Conservation (phyloP, 768 basidiomycete species). For the Tylopilus rubrobrunneus region DNA sequence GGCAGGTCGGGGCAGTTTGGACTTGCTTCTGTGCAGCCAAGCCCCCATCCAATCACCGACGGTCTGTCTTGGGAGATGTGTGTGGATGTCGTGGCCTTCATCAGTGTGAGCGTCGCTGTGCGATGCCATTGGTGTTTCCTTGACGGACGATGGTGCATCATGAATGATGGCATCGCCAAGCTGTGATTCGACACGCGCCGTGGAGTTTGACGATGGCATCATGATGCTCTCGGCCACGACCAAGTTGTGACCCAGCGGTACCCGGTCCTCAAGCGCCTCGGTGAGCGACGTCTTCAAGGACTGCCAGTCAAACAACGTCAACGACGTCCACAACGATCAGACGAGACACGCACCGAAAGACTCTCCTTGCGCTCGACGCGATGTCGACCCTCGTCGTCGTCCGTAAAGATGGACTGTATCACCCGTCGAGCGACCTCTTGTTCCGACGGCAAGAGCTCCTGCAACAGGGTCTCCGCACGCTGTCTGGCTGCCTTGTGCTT, state of each 20-base stretch:
- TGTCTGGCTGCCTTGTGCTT: slow-evolving; percentile 52
- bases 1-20: slow-evolving; percentile 22
- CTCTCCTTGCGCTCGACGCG: slow-evolving; percentile 56
- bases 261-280: slow-evolving; percentile 49
- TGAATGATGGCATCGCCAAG: background rate
- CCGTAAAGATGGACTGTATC: slow-evolving; percentile 59
- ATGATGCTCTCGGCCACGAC: slow-evolving; percentile 24
- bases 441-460: slow-evolving; percentile 57
- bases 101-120: background rate
- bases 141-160: background rate
- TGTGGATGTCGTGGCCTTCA: slow-evolving; percentile 10
- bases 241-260: slow-evolving; percentile 30
- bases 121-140: slow-evolving; percentile 5
- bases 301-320: slow-evolving; percentile 21
- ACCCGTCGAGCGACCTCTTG: slow-evolving; percentile 65
- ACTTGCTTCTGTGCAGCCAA: slow-evolving; percentile 59
- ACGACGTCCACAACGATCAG: background rate
- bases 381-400: slow-evolving; percentile 42
- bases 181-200: background rate
- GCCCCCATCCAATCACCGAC: slow-evolving; percentile 77
- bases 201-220: background rate
- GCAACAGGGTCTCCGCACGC: slow-evolving; percentile 53
- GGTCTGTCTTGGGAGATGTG: slow-evolving; percentile 21
- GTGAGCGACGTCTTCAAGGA: slow-evolving; percentile 45
- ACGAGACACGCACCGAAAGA: slow-evolving; percentile 42